Evolutionary conservation across 2,329 filamentous ascomycete genomes (phyloP).

Genomic region (Hirsutella minnesotensis): DNA sequence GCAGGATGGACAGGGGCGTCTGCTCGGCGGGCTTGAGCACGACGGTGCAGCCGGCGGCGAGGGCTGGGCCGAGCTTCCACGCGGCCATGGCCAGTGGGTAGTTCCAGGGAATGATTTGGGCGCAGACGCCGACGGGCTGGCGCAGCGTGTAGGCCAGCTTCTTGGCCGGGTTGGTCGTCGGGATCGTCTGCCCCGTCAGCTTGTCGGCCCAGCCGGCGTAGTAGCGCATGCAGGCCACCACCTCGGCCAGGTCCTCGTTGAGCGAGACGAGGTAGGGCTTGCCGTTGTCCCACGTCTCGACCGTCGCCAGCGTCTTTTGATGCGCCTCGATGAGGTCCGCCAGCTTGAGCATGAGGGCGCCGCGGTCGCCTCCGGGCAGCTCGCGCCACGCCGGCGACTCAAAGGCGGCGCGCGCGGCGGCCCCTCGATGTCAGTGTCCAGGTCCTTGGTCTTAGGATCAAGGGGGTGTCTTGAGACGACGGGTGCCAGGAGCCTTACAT

Average conservation of each 20-base stretch:
- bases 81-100: slow-evolving; percentile 37
- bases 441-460: too few species aligned
- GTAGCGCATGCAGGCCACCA: slow-evolving; percentile 46
- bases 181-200: slow-evolving; percentile 64
- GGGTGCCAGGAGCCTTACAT: too few species aligned
- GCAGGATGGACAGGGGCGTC: slow-evolving; percentile 52
- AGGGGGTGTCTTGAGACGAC: too few species aligned
- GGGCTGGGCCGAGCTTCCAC: slow-evolving; percentile 66
- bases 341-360: slow-evolving; percentile 57
- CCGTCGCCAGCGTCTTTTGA: slow-evolving; percentile 31
- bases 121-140: slow-evolving; percentile 69
- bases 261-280: slow-evolving; percentile 51
- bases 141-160: slow-evolving; percentile 68
- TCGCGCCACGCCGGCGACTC: slow-evolving; percentile 58
- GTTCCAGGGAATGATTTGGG: slow-evolving; percentile 66
- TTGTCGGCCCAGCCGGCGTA: slow-evolving; percentile 74
- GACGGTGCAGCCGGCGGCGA: slow-evolving; percentile 52
- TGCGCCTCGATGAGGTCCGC: slow-evolving; percentile 59
- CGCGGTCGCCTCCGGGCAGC: slow-evolving; percentile 53
- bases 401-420: slow-evolving; percentile 52
- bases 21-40: slow-evolving; percentile 57
- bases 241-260: slow-evolving; percentile 49
- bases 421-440: slow-evolving; percentile 24
- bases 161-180: slow-evolving; percentile 43
- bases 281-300: slow-evolving; percentile 77